Evolutionary conservation across 805 yeast genomes (phyloP), one percentile per base, ranked within the genome.

Genomic region (Cyberlindnera xylosilytica): DNA sequence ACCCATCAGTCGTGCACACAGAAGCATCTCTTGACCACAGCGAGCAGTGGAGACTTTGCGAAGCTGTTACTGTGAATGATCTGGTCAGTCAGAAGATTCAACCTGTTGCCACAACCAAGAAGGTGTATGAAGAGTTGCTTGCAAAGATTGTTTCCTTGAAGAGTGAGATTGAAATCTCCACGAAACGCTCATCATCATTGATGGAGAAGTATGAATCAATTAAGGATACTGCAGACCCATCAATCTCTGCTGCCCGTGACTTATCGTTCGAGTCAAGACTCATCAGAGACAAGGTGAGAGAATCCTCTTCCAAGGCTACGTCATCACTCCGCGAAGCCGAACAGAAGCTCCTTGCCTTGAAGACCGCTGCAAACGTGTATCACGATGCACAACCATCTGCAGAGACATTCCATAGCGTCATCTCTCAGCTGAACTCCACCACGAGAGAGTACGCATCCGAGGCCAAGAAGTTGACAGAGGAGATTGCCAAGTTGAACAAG

Each of bases 1-100:
- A 51, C 4, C 29, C 44, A 10, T 42, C 56, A 7, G 49, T 62
- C 6, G 42, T 30, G 7, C 65, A 69, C 35, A 54, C 67, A 2
- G 50, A 46, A 6, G 44, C 34, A 2, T 54, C 69, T 0, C 27
- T 66, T 1, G 50, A 53, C 13, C 47, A 55, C 36, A 44, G 58
- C 13, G 58, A 62, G 32, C 61, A 66, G 9, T 69, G 74, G 74
- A 64, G 71, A 51, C 41, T 69, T 17, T 39, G 58, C 12, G 72
- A 68, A 40, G 50, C 54, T 6, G 15, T 23, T 0, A 39, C 37
- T 4, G 32, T 64, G 6, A 23, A 22, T 5, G 36, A 35, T 1
- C 41, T 56, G 9, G 15, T 54, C 10, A 10, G 38, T 3, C 20
- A 22, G 2, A 34, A 38, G 15, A 15, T 30, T 6, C 17, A 17